Base-by-base conservation (phyloP, 192 early-diverging fungal species). In the Oehlia diaphana region DNA sequence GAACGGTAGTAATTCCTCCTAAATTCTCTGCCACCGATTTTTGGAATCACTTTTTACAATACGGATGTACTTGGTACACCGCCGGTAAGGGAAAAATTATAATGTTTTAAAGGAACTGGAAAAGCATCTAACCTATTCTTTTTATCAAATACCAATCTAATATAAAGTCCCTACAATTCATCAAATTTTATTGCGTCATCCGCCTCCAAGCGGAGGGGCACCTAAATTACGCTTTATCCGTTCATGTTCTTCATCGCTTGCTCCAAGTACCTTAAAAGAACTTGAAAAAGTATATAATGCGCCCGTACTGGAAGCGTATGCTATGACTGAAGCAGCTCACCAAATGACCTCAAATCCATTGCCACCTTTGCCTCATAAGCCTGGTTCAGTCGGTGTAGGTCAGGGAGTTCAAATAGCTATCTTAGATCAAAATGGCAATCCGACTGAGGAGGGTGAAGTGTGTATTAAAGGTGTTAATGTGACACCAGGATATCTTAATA, bases 311-410 rank as follows among this genome's bases (percentile, higher is more conserved):
- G 93, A 94, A 82, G 94, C 94, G 0, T 94, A 95, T 77, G 93
- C 94, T 26, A 94, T 95, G 93, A 94, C 93, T 5, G 95, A 96
- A 86, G 93, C 94, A n/a, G 82, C 93, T 16, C 95, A 96, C 81
- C 95, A 95, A 85, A 93, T 96, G 89, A 93, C 92, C 71, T 92
- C 93, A 31, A 94, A 95, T 75, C 92, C 91, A 64, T 83, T 95
- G 47, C 93, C 93, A 5, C 90, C 89, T 2, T 84, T 86, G 35
- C 75, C 76, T 64, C 90, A 91, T 84, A 95, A 94, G 83, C 87
- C 93, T 9, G 95, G 94, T 31, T 93, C 93, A 39, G 94, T 95
- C 10, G 95, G 95, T 9, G 42, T 91, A 10, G 91, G 90, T 13
- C 91, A 92, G 80, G 94, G 94, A 72, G 93, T 95, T 19, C 90